Percentiles rank a stretch among this genome's conserved stretches.
Evolutionary conservation across 1,284 basidiomycete species (phyloP).

Genomic region (Cryptococcus sp.): DNA sequence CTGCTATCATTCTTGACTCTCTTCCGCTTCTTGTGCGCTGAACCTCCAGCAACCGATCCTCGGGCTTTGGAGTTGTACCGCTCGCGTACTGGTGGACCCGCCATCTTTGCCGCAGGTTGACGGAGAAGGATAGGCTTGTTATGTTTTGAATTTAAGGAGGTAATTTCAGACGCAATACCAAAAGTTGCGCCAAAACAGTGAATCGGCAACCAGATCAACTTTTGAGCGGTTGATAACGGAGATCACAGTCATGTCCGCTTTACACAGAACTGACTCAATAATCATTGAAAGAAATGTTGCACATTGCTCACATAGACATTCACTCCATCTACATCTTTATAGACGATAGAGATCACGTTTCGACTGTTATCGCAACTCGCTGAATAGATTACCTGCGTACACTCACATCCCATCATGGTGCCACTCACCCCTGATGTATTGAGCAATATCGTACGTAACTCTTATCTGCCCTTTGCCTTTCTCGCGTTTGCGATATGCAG

Average conservation of each 20-base stretch:
- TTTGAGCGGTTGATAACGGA: not conserved
- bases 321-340: no score
- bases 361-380: no score
- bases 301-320: no score
- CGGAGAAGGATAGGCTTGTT: no score
- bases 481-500: not conserved
- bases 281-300: no score
- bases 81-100: conserved; percentile 44
- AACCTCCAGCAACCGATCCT: conserved; percentile 46
- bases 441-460: conserved; percentile 47
- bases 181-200: no score
- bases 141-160: no score
- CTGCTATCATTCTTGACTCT: conserved; percentile 46
- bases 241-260: not conserved
- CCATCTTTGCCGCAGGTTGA: conserved; percentile 19
- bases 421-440: conserved; percentile 11
- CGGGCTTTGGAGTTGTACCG: conserved; percentile 52
- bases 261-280: no score
- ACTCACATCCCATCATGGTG: conserved; percentile 1
- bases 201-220: no score
- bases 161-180: no score
- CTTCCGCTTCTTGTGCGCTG: conserved; percentile 49
- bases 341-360: no score
- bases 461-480: not conserved
- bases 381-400: no score